phyloP scores from a whole-genome alignment of 2,329 filamentous ascomycete species.

The Mariannaea sp. region DNA sequence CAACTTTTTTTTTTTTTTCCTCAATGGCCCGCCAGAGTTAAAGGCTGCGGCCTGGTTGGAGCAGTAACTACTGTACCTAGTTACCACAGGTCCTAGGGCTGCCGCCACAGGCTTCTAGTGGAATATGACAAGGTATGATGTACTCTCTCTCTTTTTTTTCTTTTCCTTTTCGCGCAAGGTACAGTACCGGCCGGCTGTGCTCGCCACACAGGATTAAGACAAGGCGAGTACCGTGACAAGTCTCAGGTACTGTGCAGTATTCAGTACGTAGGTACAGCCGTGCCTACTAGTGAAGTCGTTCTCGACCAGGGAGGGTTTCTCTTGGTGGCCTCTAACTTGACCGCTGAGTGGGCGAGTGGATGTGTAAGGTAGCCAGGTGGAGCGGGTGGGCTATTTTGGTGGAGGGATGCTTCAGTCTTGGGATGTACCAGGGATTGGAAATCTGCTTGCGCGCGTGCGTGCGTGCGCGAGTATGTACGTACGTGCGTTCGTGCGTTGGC shows the following conservation, averaged over 20 bases:
- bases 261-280: neutral
- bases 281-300: neutral
- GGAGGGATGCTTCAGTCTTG: conserved; percentile 12
- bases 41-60: conserved; percentile 24
- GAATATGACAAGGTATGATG: no score
- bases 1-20: conserved; percentile 34
- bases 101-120: no score
- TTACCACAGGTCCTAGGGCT: conserved; percentile 19
- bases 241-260: conserved; percentile 7
- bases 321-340: neutral
- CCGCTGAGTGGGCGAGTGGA: conserved; percentile 2
- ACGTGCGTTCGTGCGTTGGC: conserved; percentile 8
- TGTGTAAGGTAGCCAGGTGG: conserved; percentile 1
- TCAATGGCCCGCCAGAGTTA: conserved; percentile 30
- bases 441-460: conserved; percentile 27
- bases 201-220: conserved; percentile 2
- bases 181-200: conserved; percentile 4
- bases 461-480: conserved; percentile 19
- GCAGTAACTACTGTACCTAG: conserved; percentile 7
- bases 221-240: conserved; percentile 6
- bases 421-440: conserved; percentile 26
- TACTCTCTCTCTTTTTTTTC: no score
- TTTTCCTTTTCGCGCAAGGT: neutral
- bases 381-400: conserved; percentile 23
- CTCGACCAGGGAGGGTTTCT: conserved; percentile 4